phyloP scores from a whole-genome alignment of 208 protist species.

The Trypanosoma mega region DNA sequence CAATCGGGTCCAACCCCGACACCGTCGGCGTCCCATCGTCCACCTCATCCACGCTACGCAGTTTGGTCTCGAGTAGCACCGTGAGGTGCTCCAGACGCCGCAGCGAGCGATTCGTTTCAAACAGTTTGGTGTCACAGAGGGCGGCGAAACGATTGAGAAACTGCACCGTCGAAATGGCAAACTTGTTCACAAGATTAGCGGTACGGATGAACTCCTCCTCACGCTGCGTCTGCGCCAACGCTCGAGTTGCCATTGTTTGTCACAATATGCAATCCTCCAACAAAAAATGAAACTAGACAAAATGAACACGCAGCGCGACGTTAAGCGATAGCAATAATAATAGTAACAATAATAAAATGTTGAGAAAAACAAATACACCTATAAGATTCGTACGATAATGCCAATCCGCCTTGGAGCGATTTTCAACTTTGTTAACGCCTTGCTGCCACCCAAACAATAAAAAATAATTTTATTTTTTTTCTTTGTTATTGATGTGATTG shows the following conservation, averaged over 20 bases:
- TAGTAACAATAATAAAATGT: no score
- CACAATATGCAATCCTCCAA: no score
- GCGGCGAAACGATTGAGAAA: constrained; percentile 83
- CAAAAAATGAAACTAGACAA: no score
- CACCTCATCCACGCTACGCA: constrained; percentile 40
- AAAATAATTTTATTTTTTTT: no score
- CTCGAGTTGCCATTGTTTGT: constrained; percentile 1
- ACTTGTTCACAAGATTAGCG: constrained; percentile 69
- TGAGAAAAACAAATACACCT: no score
- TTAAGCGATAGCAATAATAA: no score
- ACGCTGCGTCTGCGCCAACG: constrained; percentile 20
- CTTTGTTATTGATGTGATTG: no score
- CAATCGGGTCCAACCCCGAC: neutral
- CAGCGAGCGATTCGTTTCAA: constrained; percentile 37
- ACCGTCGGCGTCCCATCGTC: constrained; percentile 10
- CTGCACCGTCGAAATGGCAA: constrained; percentile 68
- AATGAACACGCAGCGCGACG: no score
- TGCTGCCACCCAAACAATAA: no score
- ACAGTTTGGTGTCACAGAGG: constrained; percentile 68
- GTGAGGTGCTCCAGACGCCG: constrained; percentile 67
- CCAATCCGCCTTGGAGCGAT: no score
- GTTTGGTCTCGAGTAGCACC: constrained; percentile 67
- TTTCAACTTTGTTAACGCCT: no score
- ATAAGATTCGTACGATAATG: no score
- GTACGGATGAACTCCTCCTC: constrained; percentile 48